These are phyloP conservation scores for Trichoderma koningiopsis DNA, from an alignment of 2,329 filamentous ascomycete genomes.

Conservation along the genomic window DNA sequence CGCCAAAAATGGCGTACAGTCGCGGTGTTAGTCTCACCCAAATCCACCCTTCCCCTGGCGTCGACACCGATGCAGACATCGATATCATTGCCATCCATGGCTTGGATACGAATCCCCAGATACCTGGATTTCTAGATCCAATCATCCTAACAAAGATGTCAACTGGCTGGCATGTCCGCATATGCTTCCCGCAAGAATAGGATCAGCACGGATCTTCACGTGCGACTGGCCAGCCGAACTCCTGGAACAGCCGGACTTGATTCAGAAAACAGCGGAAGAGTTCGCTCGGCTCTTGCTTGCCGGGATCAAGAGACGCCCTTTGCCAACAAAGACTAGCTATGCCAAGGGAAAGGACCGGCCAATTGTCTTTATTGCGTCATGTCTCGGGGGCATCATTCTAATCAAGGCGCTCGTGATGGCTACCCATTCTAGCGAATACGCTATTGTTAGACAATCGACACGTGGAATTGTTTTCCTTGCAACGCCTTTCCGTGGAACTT, in stretches of 20 bases:
- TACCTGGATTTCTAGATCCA: slow-evolving; percentile 33
- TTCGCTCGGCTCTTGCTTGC: slow-evolving; percentile 32
- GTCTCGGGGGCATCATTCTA: slow-evolving; percentile 38
- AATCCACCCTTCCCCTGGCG: neutral
- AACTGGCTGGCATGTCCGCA: slow-evolving; percentile 34
- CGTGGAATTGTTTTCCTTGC: slow-evolving; percentile 35
- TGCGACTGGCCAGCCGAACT: slow-evolving; percentile 36
- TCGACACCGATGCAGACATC: slow-evolving; percentile 21
- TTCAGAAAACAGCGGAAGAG: slow-evolving; percentile 29
- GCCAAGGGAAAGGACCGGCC: slow-evolving; percentile 27
- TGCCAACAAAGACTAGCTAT: neutral
- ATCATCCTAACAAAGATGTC: slow-evolving; percentile 19
- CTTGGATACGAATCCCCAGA: slow-evolving; percentile 36
- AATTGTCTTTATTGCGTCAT: slow-evolving; percentile 40
- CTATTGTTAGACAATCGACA: slow-evolving; percentile 29
- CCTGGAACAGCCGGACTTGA: slow-evolving; percentile 27
- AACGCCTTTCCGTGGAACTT: slow-evolving; percentile 36
- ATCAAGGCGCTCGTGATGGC: slow-evolving; percentile 34
- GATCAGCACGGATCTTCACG: slow-evolving; percentile 34
- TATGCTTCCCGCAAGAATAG: slow-evolving; percentile 33
- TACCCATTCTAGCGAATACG: slow-evolving; percentile 25
- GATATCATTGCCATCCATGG: slow-evolving; percentile 44
- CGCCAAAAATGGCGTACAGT: neutral
- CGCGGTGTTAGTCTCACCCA: neutral
- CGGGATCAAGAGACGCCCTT: slow-evolving; percentile 30